Evolutionary conservation across 2,329 filamentous ascomycete species (phyloP).

Genomic region (Calonectria multiphialidica): DNA sequence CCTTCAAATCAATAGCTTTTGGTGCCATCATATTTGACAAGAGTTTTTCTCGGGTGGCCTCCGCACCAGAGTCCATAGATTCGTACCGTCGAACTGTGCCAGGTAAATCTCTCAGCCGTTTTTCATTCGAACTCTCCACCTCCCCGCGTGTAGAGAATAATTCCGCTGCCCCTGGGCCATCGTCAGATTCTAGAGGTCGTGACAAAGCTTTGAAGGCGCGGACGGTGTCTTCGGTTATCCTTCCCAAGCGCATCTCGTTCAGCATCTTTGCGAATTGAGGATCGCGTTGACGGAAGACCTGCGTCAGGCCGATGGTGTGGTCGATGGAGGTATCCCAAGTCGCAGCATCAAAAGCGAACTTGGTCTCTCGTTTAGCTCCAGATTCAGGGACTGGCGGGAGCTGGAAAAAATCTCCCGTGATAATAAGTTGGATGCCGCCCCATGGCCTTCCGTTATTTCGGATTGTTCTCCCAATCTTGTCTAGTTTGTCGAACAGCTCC

Average conservation of each 20-base stretch:
- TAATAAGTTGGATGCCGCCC: slow-evolving; percentile 94
- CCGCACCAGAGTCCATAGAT: slow-evolving; percentile 83
- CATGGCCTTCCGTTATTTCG: slow-evolving; percentile 93
- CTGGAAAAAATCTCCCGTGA: slow-evolving; percentile 98
- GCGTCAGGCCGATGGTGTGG: slow-evolving; percentile 93
- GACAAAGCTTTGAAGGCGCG: slow-evolving; percentile 80
- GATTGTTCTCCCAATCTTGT: slow-evolving; percentile 85
- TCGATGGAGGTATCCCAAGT: slow-evolving; percentile 95
- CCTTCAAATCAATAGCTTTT: slow-evolving; percentile 82
- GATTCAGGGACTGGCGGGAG: slow-evolving; percentile 91
- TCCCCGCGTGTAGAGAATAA: slow-evolving; percentile 92
- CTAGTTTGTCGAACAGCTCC: slow-evolving; percentile 95
- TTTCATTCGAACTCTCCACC: slow-evolving; percentile 87
- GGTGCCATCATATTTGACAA: slow-evolving; percentile 95
- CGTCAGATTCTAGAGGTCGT: slow-evolving; percentile 78
- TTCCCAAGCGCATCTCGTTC: slow-evolving; percentile 96
- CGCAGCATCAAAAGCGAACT: slow-evolving; percentile 92
- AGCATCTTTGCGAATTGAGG: slow-evolving; percentile 91
- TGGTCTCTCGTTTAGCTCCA: slow-evolving; percentile 73
- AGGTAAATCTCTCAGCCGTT: slow-evolving; percentile 77
- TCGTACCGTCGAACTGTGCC: slow-evolving; percentile 77
- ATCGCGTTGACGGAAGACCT: slow-evolving; percentile 97
- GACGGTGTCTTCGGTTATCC: slow-evolving; percentile 81
- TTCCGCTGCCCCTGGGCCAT: slow-evolving; percentile 81
- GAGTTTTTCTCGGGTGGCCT: slow-evolving; percentile 78